Percentiles rank a stretch among this genome's conserved stretches.
Conservation (phyloP, 1,284 basidiomycete genomes). For the Cutaneotrichosporon cyanovorans region DNA sequence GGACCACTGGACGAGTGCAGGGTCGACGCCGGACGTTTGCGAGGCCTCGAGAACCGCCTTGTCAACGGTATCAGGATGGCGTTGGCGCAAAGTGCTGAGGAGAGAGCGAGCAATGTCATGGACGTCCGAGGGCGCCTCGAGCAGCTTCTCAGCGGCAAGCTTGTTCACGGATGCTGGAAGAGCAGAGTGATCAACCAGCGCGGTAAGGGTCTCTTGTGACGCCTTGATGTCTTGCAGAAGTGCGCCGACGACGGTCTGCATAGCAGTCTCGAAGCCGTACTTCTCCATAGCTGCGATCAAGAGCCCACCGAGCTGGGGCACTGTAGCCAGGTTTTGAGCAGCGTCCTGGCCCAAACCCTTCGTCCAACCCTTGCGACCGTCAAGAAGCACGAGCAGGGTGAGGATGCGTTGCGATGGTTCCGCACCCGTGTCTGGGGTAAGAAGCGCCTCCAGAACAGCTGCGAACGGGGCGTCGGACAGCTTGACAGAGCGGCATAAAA, state of each 20-base stretch:
- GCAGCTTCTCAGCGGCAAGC: slow-evolving; percentile 23
- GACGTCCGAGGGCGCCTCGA: slow-evolving; percentile 15
- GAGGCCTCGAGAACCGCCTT: slow-evolving; percentile 14
- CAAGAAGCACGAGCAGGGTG: slow-evolving; percentile 40
- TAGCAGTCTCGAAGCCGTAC: slow-evolving; percentile 35
- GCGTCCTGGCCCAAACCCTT: slow-evolving; percentile 28
- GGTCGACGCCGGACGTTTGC: slow-evolving; percentile 11
- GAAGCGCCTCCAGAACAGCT: slow-evolving; percentile 31
- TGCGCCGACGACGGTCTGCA: slow-evolving; percentile 20
- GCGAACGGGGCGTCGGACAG: slow-evolving; percentile 40
- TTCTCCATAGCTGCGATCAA: slow-evolving; percentile 35
- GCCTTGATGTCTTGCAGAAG: slow-evolving; percentile 19
- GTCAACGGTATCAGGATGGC: slow-evolving; percentile 37
- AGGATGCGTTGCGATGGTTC: slow-evolving; percentile 39
- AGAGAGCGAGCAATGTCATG: slow-evolving; percentile 23
- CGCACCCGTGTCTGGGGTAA: slow-evolving; percentile 35
- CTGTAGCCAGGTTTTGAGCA: slow-evolving; percentile 19
- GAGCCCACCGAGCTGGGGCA: slow-evolving; percentile 30
- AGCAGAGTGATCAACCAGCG: slow-evolving; percentile 23
- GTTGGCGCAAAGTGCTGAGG: slow-evolving; percentile 33
- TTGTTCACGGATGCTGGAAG: slow-evolving; percentile 25
- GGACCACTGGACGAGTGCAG: slow-evolving; percentile 15
- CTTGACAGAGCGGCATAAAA: slow-evolving; percentile 36
- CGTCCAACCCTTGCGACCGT: slow-evolving; percentile 31
- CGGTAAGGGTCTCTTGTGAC: slow-evolving; percentile 18